Conservation (phyloP, 2,329 filamentous ascomycete genomes). For the Aspergillus udagawae region DNA sequence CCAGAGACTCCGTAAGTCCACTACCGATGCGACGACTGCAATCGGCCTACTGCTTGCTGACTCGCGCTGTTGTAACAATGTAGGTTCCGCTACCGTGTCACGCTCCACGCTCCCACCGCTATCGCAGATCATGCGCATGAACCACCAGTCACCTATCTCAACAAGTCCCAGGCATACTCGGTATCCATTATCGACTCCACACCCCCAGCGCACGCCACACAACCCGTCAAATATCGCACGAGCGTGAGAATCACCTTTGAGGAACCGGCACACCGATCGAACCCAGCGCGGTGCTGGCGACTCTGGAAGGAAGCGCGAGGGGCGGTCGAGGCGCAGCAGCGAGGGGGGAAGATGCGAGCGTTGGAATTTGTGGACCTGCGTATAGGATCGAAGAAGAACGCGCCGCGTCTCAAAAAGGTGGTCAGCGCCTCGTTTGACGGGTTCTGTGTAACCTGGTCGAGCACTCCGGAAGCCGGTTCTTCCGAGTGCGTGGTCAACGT, state of each 20-base stretch:
- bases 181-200: slow-evolving; percentile 74
- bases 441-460: slow-evolving; percentile 11
- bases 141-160: slow-evolving; percentile 92
- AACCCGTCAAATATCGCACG: slow-evolving; percentile 71
- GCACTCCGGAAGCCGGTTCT: slow-evolving; percentile 32
- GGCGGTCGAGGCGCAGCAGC: slow-evolving; percentile 81
- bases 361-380: not conserved
- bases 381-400: not conserved
- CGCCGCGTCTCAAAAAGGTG: not conserved
- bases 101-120: slow-evolving; percentile 83
- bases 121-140: slow-evolving; percentile 83
- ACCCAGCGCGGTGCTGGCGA: slow-evolving; percentile 74
- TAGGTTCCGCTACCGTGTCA: slow-evolving; percentile 66
- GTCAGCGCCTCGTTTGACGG: slow-evolving; percentile 7
- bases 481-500: slow-evolving; percentile 78
- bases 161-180: slow-evolving; percentile 92
- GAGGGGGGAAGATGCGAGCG: slow-evolving; percentile 46
- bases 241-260: slow-evolving; percentile 88
- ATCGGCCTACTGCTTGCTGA: not conserved
- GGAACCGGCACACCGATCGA: slow-evolving; percentile 79
- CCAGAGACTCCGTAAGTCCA: not conserved
- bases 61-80: not conserved
- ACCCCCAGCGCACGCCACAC: slow-evolving; percentile 53
- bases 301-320: slow-evolving; percentile 89
- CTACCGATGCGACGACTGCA: not conserved